Evolutionary conservation across 306 rosid species (phyloP).

Genomic region (Clitoria ternatea): DNA sequence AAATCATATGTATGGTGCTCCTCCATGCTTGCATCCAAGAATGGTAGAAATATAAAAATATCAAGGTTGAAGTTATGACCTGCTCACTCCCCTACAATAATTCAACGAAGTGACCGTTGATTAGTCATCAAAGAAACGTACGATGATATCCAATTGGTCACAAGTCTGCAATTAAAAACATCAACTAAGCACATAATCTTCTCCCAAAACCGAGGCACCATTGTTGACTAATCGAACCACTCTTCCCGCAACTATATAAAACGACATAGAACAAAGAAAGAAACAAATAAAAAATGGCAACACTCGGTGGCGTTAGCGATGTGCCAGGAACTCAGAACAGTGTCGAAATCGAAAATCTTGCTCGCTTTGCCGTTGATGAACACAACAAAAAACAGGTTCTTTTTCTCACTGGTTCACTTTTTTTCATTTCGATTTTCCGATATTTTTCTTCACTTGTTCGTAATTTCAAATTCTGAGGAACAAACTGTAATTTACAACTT

Average conservation of each 20-base stretch:
- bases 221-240: not conserved
- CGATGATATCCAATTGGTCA: not conserved
- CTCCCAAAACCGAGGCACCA: not conserved
- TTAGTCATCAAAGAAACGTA: not conserved
- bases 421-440: too few relatives aligned
- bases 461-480: too few relatives aligned
- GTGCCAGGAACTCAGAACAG: constrained; percentile 28
- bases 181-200: not conserved
- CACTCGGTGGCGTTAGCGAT: constrained; percentile 14
- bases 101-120: not conserved
- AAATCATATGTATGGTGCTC: too few relatives aligned
- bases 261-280: not conserved
- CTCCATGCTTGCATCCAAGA: too few relatives aligned
- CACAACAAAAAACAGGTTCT: too few relatives aligned
- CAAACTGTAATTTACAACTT: too few relatives aligned
- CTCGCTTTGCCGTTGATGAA: constrained; percentile 13
- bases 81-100: not conserved
- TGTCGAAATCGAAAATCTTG: constrained; percentile 30
- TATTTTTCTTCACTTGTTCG: too few relatives aligned
- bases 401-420: too few relatives aligned
- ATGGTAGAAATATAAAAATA: too few relatives aligned
- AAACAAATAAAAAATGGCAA: constrained; percentile 23
- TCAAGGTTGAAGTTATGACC: not conserved
- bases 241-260: not conserved
- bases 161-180: not conserved